These are phyloP conservation scores for Coemansia sp. DNA, from an alignment of 192 early-diverging fungal genomes.

Conservation along the genomic window DNA sequence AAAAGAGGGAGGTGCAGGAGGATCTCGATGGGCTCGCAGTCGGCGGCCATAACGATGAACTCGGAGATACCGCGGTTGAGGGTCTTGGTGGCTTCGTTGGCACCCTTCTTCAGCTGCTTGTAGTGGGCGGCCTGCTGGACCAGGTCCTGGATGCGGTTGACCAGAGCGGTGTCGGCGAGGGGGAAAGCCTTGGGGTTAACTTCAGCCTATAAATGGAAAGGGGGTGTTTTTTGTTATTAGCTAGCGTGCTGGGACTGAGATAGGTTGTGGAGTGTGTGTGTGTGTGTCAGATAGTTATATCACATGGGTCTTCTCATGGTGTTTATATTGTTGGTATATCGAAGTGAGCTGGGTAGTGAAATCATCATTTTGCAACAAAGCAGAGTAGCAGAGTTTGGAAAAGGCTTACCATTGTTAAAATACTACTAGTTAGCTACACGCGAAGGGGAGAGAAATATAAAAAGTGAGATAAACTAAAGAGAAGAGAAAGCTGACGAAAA, in stretches of 20 bases:
- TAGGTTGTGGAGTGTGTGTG: neutral
- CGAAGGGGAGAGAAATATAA: neutral
- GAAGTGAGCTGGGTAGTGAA: constrained; percentile 54
- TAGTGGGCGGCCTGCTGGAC: constrained; percentile 99
- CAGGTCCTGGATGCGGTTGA: constrained; percentile 92
- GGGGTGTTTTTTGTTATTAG: no score
- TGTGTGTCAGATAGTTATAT: constrained; percentile 17
- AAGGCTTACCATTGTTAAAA: constrained; percentile 8
- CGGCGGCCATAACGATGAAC: constrained; percentile 99
- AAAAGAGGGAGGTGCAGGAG: constrained; percentile 94
- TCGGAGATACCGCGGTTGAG: constrained; percentile 98
- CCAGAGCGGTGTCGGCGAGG: constrained; percentile 84
- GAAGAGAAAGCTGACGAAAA: constrained; percentile 1
- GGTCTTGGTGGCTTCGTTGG: constrained; percentile 99
- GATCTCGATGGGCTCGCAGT: constrained; percentile 97
- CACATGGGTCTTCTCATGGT: constrained; percentile 38
- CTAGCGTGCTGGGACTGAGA: no score
- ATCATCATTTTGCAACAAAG: constrained; percentile 24
- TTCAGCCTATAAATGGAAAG: constrained; percentile 13
- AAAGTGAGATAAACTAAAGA: constrained; percentile 11
- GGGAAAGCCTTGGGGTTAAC: constrained; percentile 74
- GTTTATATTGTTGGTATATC: constrained; percentile 34
- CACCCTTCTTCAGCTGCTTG: constrained; percentile 99
- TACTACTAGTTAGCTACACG: constrained; percentile 2
- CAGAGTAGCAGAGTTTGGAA: neutral